Base-by-base conservation (phyloP, 306 rosid genomes). In the Hippophae gyantsensis region DNA sequence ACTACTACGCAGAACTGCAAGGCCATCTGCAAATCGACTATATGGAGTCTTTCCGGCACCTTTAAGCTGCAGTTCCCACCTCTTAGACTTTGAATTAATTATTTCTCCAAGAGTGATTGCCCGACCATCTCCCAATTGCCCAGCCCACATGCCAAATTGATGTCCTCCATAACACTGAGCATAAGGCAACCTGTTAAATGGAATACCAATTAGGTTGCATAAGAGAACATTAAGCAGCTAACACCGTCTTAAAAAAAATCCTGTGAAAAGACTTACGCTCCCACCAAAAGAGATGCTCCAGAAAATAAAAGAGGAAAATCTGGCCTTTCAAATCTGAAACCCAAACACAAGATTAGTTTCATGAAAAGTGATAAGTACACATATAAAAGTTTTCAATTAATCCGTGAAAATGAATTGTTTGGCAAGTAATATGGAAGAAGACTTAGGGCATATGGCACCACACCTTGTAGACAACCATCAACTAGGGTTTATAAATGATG, bases 91-190 rank as follows among this genome's bases (percentile, higher is more conserved):
- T 6, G 89, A 84, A 79, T 88, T 88, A 48, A 88, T 61, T 62
- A 88, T 78, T 83, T 93, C 99, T 58, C 97, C 99, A 5, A 93
- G 82, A 0, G 99, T 88, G 60, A 93, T 88, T 61, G 95, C 99
- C 76, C 97, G 84, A 56, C 99, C 99, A 82, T 92, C 99, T 66
- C 99, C 99, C 80, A 92, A 76, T 61, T 92, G 99, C 56, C 99
- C 97, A 48, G 99, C 99, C 99, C 99, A 92, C 95, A 78, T 92
- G 13, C 99, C 99, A 38, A 92, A 92, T 62, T 92, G 99, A 78
- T 92, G 97, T 50, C 99, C 99, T 5, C 99, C 99, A 67, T 92
- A 88, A 80, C 99, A 92, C 62, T 86, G 97, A 60, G 96, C 99
- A 66, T 88, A 92, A 56, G 99, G 90, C 66, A 84, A 68, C 72